These are phyloP conservation scores for Aphelidium insulamus DNA, from an alignment of 371 early-diverging fungal genomes.

Conservation along the genomic window DNA sequence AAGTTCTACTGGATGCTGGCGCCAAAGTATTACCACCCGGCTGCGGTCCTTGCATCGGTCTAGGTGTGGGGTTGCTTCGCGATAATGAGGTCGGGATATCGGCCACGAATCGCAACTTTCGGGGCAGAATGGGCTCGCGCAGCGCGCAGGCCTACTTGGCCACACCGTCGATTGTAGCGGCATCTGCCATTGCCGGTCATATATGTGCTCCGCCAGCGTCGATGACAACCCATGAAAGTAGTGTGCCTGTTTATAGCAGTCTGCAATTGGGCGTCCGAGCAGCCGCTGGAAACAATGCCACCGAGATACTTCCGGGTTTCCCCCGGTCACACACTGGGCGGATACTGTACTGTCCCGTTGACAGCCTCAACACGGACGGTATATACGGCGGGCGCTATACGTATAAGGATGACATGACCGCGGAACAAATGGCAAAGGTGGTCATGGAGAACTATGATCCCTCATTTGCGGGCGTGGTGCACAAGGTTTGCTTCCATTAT, in stretches of 20 bases:
- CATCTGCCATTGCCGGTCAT: constrained; percentile 57
- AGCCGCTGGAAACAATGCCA: constrained; percentile 5
- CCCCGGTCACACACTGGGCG: constrained; percentile 47
- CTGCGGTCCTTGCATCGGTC: constrained; percentile 89
- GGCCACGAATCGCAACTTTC: constrained; percentile 91
- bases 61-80: constrained; percentile 68
- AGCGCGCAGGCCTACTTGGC: constrained; percentile 72
- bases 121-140: constrained; percentile 91
- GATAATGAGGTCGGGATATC: constrained; percentile 89
- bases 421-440: constrained; percentile 65
- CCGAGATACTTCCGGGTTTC: constrained; percentile 36
- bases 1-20: constrained; percentile 58
- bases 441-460: constrained; percentile 95
- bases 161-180: constrained; percentile 79
- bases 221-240: too few relatives aligned
- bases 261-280: constrained; percentile 1
- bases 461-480: constrained; percentile 38
- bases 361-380: constrained; percentile 90
- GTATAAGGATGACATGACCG: constrained; percentile 73
- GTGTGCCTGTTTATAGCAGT: too few relatives aligned
- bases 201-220: constrained; percentile 58
- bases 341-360: constrained; percentile 58
- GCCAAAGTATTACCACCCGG: constrained; percentile 77
- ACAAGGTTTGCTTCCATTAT: constrained; percentile 5
- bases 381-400: constrained; percentile 92